Evolutionary conservation across 2,329 filamentous ascomycete species (phyloP).

Genomic region (Aurifilum marmelostoma): DNA sequence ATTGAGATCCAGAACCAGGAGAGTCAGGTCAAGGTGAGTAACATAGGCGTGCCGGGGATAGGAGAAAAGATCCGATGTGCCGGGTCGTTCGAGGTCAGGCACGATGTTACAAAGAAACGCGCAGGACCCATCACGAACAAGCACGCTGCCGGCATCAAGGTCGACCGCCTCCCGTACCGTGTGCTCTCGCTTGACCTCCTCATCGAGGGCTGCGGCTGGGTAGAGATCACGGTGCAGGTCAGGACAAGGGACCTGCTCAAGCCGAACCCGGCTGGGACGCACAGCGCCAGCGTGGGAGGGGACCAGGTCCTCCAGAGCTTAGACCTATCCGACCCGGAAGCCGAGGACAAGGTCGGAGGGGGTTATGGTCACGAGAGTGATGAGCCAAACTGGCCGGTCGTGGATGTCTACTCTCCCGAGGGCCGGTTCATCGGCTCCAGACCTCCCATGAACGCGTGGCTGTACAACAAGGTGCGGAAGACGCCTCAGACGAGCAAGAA

Average conservation of each 20-base stretch:
- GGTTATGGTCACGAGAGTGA: conserved; percentile 23
- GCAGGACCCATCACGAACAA: conserved; percentile 72
- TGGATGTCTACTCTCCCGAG: conserved; percentile 85
- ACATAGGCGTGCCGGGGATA: conserved; percentile 63
- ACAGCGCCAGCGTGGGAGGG: conserved; percentile 25
- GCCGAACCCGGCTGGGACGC: conserved; percentile 22
- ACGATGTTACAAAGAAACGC: conserved; percentile 82
- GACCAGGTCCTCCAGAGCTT: conserved; percentile 34
- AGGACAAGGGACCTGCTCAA: conserved; percentile 57
- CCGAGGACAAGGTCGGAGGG: conserved; percentile 24
- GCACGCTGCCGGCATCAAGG: conserved; percentile 63
- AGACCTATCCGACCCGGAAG: conserved; percentile 35
- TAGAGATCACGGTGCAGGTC: conserved; percentile 84
- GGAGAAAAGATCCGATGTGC: conserved; percentile 67
- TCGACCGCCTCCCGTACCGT: conserved; percentile 75
- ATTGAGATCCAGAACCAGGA: conserved; percentile 69
- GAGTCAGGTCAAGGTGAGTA: conserved; percentile 61
- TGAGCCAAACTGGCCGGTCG: conserved; percentile 62
- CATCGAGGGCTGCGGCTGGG: conserved; percentile 90
- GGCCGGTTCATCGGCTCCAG: conserved; percentile 76
- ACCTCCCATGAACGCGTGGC: conserved; percentile 71
- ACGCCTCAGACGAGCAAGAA: conserved; percentile 47
- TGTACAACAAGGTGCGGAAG: conserved; percentile 61
- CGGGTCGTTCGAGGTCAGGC: conserved; percentile 72
- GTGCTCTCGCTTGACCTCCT: conserved; percentile 83